Base-by-base conservation (phyloP, 306 rosid genomes). In the Dryas octopetala region DNA sequence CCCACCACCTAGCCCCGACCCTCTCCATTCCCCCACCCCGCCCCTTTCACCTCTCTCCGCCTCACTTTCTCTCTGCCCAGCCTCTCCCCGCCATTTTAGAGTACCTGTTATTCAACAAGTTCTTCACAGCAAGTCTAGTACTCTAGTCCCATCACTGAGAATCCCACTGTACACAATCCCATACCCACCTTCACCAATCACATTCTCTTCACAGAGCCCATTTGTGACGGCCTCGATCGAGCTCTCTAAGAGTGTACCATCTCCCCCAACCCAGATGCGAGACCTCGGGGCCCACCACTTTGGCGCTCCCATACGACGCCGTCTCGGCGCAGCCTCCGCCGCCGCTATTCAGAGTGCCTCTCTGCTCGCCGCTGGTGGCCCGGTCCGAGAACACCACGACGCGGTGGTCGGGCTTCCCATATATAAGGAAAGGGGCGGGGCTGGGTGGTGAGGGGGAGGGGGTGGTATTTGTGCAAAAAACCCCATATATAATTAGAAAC, bases 261-360 rank as follows among this genome's bases (percentile, higher is more conserved):
- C 93, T 85, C 0, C 99, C 99, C 99, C 99, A 96, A 2, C 99
- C 99, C 6, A 96, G 92, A 77, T 96, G 99, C 60, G 98, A 92
- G 38, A 92, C 99, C 79, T 90, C 94, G 0, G 98, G 98, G 0
- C 99, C 98, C 50, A 92, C 88, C 47, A 88, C 88, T 58, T 82
- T 82, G 47, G 90, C 88, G 54, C 92, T 83, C 50, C 89, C 87
- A 13, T 52, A 53, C 15, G 89, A 81, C 62, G 90, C 80, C 78
- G 87, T 64, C 58, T 88, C 97, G 23, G 23, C 23, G 23, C 23
- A 23, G 23, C 23, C 23, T 23, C 23, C 23, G 23, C 92, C 77
- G 5, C 40, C 84, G 40, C 91, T 88, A 3, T 62, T 82, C 84
- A 68, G 50, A 3, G 85, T 63, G 5, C 82, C 91, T 28, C 80